Conservation (phyloP, 1,284 basidiomycete genomes). For the Termitomyces sp. region DNA sequence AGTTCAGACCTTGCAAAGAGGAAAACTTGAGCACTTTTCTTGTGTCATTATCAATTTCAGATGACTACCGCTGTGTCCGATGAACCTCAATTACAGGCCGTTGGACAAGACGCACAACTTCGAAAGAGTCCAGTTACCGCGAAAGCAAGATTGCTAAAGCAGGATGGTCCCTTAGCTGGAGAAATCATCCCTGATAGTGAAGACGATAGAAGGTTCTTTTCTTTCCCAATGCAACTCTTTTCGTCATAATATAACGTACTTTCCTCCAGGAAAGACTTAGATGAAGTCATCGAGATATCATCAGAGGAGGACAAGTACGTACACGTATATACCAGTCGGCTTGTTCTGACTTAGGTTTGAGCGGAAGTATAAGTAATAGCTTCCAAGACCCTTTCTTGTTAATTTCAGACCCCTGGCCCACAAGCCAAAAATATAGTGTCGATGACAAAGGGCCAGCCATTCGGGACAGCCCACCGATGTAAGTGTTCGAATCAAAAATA, state of each 20-base stretch:
- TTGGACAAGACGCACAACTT: background rate
- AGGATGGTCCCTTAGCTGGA: constrained; percentile 5
- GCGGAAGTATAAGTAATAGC: background rate
- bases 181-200: constrained; percentile 38
- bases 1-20: background rate
- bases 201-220: constrained; percentile 25
- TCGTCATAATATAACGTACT: background rate
- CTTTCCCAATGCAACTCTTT: background rate
- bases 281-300: constrained; percentile 47
- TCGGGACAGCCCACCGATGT: background rate
- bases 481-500: background rate
- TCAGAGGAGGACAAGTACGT: constrained; percentile 37
- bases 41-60: background rate
- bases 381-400: background rate
- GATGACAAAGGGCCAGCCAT: background rate
- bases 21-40: background rate
- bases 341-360: background rate
- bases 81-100: background rate
- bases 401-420: background rate
- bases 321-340: background rate
- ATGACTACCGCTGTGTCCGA: background rate
- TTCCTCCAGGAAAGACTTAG: constrained; percentile 2
- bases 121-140: background rate
- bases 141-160: constrained; percentile 3
- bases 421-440: background rate